Percentiles rank a stretch among this genome's conserved stretches.
Conservation (phyloP, 345 rosid species). For the Eucalyptus pauciflora region DNA sequence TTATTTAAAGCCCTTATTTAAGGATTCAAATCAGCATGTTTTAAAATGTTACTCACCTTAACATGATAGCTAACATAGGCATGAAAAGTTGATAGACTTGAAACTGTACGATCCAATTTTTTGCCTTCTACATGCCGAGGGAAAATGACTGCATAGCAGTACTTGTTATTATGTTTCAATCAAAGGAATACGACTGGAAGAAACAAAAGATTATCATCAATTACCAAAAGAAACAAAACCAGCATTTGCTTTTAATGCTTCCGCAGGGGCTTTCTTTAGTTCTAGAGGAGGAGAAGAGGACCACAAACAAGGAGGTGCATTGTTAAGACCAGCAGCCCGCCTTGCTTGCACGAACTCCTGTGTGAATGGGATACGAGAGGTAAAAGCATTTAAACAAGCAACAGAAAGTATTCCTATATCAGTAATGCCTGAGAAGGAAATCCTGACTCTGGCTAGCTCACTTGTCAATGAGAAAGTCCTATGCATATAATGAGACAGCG, state of each 20-base stretch:
- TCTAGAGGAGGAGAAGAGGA: constrained; percentile 67
- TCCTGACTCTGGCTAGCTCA: neutral
- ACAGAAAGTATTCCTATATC: neutral
- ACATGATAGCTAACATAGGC: constrained; percentile 97
- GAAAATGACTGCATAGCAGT: constrained; percentile 45
- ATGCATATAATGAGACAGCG: neutral
- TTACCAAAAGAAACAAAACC: constrained; percentile 97
- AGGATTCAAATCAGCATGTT: neutral
- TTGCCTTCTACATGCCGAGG: constrained; percentile 89
- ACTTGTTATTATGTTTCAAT: neutral
- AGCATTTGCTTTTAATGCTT: constrained; percentile 77
- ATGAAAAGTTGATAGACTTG: constrained; percentile 86
- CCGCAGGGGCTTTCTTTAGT: constrained; percentile 57
- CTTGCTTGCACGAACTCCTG: constrained; percentile 95
- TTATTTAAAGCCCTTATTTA: neutral
- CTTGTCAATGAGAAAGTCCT: neutral
- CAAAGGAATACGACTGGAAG: neutral
- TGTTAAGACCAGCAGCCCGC: constrained; percentile 66
- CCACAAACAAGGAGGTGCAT: constrained; percentile 85
- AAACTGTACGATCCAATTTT: constrained; percentile 80
- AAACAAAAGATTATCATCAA: neutral
- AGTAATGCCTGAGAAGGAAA: neutral
- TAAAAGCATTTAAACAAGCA: neutral
- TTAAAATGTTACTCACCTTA: constrained; percentile 38
- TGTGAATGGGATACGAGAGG: neutral